phyloP scores from a whole-genome alignment of 306 rosid species.

The Phaseolus lunatus region DNA sequence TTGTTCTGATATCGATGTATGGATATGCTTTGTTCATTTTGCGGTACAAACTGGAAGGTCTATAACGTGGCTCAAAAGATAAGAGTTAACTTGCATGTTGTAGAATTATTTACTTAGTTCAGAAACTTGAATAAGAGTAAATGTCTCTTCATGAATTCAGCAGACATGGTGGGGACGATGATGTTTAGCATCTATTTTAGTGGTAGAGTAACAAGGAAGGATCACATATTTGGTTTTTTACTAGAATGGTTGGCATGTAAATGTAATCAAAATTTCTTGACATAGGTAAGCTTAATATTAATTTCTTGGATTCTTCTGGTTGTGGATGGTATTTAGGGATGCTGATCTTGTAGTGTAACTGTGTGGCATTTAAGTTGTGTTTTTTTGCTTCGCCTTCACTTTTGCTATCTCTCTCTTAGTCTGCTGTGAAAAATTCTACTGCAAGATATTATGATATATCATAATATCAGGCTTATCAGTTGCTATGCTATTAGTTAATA shows the following conservation, averaged over 20 bases:
- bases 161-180: conserved; percentile 18
- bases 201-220: conserved; percentile 38
- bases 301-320: conserved; percentile 37
- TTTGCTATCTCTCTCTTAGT: neutral
- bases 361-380: conserved; percentile 8
- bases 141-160: conserved; percentile 21
- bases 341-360: neutral
- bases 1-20: conserved; percentile 20
- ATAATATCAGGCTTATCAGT: neutral
- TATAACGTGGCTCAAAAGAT: neutral
- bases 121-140: conserved; percentile 6
- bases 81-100: conserved; percentile 33
- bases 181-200: conserved; percentile 41
- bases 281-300: conserved; percentile 33
- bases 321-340: neutral
- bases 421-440: neutral
- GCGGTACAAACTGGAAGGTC: neutral
- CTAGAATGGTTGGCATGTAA: conserved; percentile 20
- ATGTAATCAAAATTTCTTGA: conserved; percentile 7
- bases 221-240: conserved; percentile 38
- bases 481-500: conserved; percentile 27
- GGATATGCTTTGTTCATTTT: conserved; percentile 20
- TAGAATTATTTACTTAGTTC: conserved; percentile 23
- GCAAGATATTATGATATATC: conserved; percentile 19
- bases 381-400: conserved; percentile 10